A percentile compares a stretch with the other conserved stretches of the same genome.
Conservation (phyloP, 805 yeast genomes). For the Grigorovia humatica region DNA sequence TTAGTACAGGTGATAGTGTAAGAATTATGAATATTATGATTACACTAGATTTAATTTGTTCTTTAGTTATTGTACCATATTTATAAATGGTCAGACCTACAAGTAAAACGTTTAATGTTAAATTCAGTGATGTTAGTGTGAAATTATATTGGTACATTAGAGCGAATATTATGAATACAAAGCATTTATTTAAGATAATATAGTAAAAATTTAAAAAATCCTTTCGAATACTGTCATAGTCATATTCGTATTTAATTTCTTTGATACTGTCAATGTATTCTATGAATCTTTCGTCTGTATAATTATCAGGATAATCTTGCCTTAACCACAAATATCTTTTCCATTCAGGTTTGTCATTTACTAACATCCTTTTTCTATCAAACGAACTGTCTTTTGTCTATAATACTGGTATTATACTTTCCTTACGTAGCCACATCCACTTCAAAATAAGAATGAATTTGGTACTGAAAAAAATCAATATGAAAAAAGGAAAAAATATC, state of each 20-base stretch:
- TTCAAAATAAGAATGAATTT: too few species aligned
- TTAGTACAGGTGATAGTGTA: conserved; percentile 80
- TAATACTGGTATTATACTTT: too few species aligned
- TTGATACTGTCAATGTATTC: conserved; percentile 11
- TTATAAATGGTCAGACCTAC: neutral
- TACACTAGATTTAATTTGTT: conserved; percentile 48
- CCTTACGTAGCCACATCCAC: too few species aligned
- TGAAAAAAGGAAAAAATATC: too few species aligned
- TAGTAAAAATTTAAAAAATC: conserved; percentile 22
- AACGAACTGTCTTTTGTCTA: neutral
- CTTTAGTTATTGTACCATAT: neutral
- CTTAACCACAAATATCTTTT: conserved; percentile 72
- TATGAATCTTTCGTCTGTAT: conserved; percentile 74
- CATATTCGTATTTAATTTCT: conserved; percentile 6
- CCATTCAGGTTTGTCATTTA: conserved; percentile 36
- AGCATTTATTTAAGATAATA: conserved; percentile 43
- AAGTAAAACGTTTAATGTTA: neutral
- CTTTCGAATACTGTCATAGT: conserved; percentile 12
- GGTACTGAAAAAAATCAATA: too few species aligned
- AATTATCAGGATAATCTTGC: conserved; percentile 86
- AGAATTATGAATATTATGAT: conserved; percentile 61
- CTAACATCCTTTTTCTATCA: neutral
- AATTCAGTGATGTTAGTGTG: conserved; percentile 15
- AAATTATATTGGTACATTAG: conserved; percentile 16
- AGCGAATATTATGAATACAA: conserved; percentile 55